Evolutionary conservation across 768 basidiomycete genomes (phyloP).

Genomic region (Sporobolomyces pararoseus): DNA sequence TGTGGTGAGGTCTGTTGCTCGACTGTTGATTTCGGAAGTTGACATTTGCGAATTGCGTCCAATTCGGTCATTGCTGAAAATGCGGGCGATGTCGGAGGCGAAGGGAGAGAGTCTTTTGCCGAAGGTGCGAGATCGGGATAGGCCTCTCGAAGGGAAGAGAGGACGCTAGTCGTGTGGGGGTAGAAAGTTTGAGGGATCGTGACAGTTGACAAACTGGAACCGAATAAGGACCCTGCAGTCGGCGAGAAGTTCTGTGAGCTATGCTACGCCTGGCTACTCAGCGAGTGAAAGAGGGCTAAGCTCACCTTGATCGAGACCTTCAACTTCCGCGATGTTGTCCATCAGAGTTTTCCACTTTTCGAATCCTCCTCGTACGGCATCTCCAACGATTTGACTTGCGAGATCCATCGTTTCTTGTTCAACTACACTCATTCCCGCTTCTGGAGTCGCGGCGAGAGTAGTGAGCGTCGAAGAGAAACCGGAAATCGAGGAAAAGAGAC

Average conservation of each 20-base stretch:
- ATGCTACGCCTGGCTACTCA: too few species aligned
- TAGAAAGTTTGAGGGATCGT: neutral
- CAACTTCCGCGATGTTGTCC: neutral
- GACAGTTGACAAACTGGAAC: neutral
- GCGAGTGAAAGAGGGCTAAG: too few species aligned
- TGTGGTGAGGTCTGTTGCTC: neutral
- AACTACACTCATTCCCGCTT: neutral
- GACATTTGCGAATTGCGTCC: constrained; percentile 6
- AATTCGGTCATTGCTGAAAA: neutral
- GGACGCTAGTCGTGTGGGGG: neutral
- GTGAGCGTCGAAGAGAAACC: neutral
- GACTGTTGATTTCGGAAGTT: neutral
- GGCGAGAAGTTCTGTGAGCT: too few species aligned
- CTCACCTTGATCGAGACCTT: constrained; percentile 3
- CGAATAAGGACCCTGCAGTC: neutral
- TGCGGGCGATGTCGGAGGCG: neutral
- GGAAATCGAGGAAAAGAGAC: neutral
- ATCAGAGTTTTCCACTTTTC: neutral
- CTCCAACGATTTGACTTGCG: constrained; percentile 2
- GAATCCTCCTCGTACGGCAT: neutral
- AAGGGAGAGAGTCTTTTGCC: neutral
- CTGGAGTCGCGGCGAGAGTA: neutral
- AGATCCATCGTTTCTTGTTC: constrained; percentile 13
- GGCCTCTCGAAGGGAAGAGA: neutral
- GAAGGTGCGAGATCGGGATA: neutral